Evolutionary conservation across 352 stramenopile genomes (phyloP).

Genomic region (Pythium aristosporum): DNA sequence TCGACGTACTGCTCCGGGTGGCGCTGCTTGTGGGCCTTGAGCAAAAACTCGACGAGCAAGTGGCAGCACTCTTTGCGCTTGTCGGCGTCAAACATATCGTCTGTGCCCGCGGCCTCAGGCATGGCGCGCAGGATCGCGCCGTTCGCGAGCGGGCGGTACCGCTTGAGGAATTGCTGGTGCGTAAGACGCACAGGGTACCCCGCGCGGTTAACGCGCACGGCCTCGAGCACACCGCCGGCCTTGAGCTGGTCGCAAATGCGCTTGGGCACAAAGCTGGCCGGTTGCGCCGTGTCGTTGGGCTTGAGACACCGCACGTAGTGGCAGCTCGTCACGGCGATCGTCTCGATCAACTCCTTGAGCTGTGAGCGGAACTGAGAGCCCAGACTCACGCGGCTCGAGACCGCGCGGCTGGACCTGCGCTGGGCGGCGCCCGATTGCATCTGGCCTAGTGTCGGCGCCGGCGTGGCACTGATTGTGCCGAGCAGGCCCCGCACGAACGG

Average conservation of each 20-base stretch:
- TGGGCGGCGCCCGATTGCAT: constrained; percentile 49
- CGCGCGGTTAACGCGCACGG: constrained; percentile 96
- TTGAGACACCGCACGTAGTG: constrained; percentile 92
- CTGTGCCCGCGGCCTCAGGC: constrained; percentile 45
- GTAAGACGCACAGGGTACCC: constrained; percentile 97
- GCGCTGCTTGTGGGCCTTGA: constrained; percentile 63
- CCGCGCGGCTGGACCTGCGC: constrained; percentile 92
- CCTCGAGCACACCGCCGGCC: constrained; percentile 99
- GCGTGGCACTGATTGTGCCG: constrained; percentile 81
- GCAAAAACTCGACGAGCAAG: constrained; percentile 64
- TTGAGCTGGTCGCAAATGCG: constrained; percentile 95
- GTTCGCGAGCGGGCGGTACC: constrained; percentile 80
- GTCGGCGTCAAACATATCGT: constrained; percentile 52
- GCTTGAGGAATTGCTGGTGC: constrained; percentile 92
- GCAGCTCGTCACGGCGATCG: constrained; percentile 62
- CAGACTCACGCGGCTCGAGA: constrained; percentile 93
- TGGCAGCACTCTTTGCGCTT: constrained; percentile 54
- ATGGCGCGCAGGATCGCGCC: constrained; percentile 61
- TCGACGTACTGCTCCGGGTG: constrained; percentile 49
- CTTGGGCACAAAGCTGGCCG: constrained; percentile 81
- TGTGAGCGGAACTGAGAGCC: constrained; percentile 87
- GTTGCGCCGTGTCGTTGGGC: constrained; percentile 91
- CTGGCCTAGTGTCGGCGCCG: constrained; percentile 68
- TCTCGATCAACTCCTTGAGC: constrained; percentile 70
- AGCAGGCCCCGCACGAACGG: constrained; percentile 68